Percentiles rank a stretch among this genome's conserved stretches.
These are phyloP conservation scores for Adiantum capillusveneris DNA, from an alignment of 75 land plant genomes.

Conservation along the genomic window DNA sequence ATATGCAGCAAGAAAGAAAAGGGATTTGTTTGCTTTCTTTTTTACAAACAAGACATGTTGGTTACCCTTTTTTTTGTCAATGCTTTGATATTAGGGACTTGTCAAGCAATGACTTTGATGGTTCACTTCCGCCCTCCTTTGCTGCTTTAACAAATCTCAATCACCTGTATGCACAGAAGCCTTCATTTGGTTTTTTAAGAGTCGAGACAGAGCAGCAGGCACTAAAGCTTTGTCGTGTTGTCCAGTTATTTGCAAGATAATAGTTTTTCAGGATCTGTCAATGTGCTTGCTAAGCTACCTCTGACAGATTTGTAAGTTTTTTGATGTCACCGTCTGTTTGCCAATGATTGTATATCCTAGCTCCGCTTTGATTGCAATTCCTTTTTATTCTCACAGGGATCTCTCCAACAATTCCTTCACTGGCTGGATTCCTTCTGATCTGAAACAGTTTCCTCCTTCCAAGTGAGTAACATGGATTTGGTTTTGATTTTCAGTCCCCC, in stretches of 20 bases:
- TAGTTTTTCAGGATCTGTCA: constrained; percentile 54
- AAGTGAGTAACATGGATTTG: background rate
- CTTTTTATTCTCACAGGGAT: constrained; percentile 46
- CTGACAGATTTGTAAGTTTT: constrained; percentile 51
- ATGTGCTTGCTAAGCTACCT: constrained; percentile 34
- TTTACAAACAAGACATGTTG: too few species aligned
- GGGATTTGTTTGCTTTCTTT: too few species aligned
- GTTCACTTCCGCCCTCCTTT: constrained; percentile 61
- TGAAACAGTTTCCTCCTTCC: background rate
- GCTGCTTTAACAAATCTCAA: constrained; percentile 46
- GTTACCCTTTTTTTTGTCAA: too few species aligned
- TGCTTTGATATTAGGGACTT: constrained; percentile 53
- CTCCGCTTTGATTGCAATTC: too few species aligned
- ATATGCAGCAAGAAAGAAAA: too few species aligned
- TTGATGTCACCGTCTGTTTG: too few species aligned
- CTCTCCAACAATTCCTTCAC: constrained; percentile 72
- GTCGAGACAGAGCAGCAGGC: too few species aligned
- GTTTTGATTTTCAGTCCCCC: too few species aligned
- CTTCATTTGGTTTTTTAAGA: constrained; percentile 2
- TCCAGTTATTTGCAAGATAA: constrained; percentile 64
- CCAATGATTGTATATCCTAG: too few species aligned
- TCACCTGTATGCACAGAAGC: constrained; percentile 44
- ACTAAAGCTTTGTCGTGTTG: too few species aligned
- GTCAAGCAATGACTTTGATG: constrained; percentile 58
- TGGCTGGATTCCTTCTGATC: constrained; percentile 75